phyloP scores from a whole-genome alignment of 2,329 filamentous ascomycete species.

The Davidsoniella virescens region DNA sequence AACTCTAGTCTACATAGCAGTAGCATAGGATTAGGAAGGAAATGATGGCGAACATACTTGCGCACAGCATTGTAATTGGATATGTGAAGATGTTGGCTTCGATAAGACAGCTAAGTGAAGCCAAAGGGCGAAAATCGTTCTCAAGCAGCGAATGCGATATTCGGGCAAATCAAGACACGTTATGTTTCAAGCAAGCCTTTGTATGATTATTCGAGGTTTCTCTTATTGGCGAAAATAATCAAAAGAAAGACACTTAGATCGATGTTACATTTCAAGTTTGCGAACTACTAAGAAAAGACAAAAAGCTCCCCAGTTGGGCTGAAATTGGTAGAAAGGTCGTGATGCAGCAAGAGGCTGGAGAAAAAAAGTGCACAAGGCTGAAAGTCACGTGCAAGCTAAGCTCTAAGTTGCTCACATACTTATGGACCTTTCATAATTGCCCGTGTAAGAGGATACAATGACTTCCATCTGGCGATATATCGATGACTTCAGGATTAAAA shows the following conservation, averaged over 20 bases:
- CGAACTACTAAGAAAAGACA: neutral
- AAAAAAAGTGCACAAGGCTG: constrained; percentile 12
- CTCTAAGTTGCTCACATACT: neutral
- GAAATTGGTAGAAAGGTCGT: neutral
- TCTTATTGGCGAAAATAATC: too few relatives aligned
- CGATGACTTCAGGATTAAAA: too few relatives aligned
- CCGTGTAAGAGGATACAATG: neutral
- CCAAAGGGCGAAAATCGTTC: neutral
- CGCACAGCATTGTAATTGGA: constrained; percentile 29
- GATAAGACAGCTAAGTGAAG: neutral
- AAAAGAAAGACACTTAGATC: too few relatives aligned
- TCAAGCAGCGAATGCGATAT: neutral
- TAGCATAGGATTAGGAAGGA: neutral
- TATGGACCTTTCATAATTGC: neutral
- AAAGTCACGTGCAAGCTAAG: constrained; percentile 5
- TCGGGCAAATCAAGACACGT: too few relatives aligned
- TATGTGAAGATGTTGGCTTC: neutral
- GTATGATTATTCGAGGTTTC: too few relatives aligned
- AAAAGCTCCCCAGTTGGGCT: neutral
- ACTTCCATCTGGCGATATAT: neutral
- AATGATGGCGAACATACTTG: constrained; percentile 24
- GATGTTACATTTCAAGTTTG: too few relatives aligned
- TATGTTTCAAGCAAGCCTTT: too few relatives aligned
- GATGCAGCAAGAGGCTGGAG: constrained; percentile 9
- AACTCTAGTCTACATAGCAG: neutral